Conservation (phyloP, 345 rosid species). For the Eucalyptus leucophloia region DNA sequence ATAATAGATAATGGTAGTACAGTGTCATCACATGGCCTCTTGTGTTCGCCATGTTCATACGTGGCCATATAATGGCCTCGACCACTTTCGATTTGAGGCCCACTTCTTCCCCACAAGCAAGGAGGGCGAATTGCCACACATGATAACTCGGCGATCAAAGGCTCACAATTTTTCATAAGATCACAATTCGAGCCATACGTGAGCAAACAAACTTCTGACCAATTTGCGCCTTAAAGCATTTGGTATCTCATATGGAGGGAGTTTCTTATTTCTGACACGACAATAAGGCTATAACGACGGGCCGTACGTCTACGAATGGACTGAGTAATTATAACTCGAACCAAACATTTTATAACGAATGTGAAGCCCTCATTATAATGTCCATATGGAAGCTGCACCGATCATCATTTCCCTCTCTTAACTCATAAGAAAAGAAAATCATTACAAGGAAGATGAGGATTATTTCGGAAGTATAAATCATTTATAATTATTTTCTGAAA, state of each 20-base stretch:
- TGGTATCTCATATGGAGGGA: background rate
- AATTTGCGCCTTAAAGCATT: background rate
- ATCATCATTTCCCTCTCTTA: background rate
- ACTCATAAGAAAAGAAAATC: background rate
- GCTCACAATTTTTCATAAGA: background rate
- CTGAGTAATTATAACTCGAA: background rate
- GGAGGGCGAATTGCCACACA: background rate
- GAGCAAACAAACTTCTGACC: background rate
- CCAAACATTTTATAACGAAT: background rate
- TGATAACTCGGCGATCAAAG: background rate
- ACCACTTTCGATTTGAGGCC: background rate
- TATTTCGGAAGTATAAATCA: background rate
- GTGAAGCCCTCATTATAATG: background rate
- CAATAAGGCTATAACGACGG: rapidly evolving
- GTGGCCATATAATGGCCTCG: background rate
- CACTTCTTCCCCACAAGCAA: background rate
- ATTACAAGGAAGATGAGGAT: background rate
- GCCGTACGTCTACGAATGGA: rapidly evolving
- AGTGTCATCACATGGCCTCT: background rate
- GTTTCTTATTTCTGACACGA: background rate
- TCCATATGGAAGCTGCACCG: background rate
- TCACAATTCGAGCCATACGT: background rate
- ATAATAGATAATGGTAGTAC: background rate
- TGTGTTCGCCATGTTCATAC: background rate
- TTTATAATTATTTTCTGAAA: background rate